Conservation (phyloP, 208 protist species). For the Herpetomonas muscarum region DNA sequence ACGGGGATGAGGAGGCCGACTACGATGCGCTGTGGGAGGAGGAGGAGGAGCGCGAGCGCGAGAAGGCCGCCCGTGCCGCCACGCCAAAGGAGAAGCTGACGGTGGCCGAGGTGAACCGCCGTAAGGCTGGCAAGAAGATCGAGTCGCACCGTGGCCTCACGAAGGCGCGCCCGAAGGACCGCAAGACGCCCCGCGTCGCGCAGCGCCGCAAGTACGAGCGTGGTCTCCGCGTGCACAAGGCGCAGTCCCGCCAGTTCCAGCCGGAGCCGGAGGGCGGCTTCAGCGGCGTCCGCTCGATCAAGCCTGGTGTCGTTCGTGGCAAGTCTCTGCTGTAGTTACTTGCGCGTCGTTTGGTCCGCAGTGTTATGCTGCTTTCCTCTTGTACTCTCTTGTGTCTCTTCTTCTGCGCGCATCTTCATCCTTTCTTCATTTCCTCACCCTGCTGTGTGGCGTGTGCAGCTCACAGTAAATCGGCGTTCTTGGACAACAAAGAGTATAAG, state of each 20-base stretch:
- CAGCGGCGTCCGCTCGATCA: slow-evolving; percentile 64
- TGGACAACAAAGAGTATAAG: background rate
- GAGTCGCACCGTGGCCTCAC: slow-evolving; percentile 88
- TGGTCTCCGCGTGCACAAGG: slow-evolving; percentile 80
- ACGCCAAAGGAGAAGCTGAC: slow-evolving; percentile 29
- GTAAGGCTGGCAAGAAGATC: slow-evolving; percentile 82
- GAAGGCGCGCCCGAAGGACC: slow-evolving; percentile 82
- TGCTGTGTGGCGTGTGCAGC: background rate
- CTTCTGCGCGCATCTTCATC: background rate
- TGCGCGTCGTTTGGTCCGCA: background rate
- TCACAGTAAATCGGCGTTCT: background rate
- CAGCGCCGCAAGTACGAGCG: slow-evolving; percentile 88
- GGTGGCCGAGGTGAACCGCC: slow-evolving; percentile 64
- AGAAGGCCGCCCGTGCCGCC: slow-evolving; percentile 17
- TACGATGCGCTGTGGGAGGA: slow-evolving; percentile 68
- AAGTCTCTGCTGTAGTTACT: slow-evolving; percentile 7
- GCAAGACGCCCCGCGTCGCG: slow-evolving; percentile 84
- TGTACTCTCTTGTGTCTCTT: background rate
- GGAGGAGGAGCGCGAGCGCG: slow-evolving; percentile 46
- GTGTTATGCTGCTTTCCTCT: slow-evolving; percentile 3
- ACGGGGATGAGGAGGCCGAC: slow-evolving; percentile 34
- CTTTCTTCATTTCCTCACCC: slow-evolving; percentile 1
- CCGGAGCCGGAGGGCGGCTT: slow-evolving; percentile 84
- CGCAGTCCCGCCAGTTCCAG: slow-evolving; percentile 66
- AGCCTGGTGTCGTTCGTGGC: slow-evolving; percentile 67